phyloP scores from a whole-genome alignment of 306 rosid genomes.

The Trifolium pratense region DNA sequence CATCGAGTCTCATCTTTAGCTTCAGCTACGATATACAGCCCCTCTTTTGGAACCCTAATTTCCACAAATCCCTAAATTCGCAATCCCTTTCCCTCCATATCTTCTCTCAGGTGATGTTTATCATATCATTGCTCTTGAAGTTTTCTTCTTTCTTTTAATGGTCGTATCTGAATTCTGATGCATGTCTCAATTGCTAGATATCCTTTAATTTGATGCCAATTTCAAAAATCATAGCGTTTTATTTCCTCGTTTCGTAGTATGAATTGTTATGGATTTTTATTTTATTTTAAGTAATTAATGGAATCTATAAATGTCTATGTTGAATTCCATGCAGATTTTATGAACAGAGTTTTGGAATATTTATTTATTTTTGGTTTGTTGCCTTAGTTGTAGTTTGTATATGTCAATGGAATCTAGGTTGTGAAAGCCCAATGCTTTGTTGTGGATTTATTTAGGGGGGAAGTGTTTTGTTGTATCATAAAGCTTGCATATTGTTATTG shows the following conservation, averaged over 20 bases:
- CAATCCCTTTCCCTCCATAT: background rate
- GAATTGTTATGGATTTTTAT: background rate
- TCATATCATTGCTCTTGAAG: background rate
- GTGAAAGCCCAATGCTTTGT: no score
- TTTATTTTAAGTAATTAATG: background rate
- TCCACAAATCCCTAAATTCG: background rate
- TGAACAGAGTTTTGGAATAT: no score
- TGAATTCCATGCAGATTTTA: no score
- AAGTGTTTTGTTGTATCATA: no score
- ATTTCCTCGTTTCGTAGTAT: background rate
- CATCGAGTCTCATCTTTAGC: background rate
- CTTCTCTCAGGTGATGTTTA: background rate
- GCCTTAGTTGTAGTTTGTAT: no score
- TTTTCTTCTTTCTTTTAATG: background rate
- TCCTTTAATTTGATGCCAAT: background rate
- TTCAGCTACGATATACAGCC: background rate
- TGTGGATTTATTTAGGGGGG: no score
- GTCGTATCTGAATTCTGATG: background rate
- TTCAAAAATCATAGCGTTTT: background rate
- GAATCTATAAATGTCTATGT: background rate
- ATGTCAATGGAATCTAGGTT: no score
- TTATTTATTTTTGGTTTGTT: no score
- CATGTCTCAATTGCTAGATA: background rate
- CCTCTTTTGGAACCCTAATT: constrained; percentile 24
- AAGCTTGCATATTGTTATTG: no score